Percentiles rank a stretch among this genome's conserved stretches.
Conservation (phyloP, 208 protist species). For the Trypanosoma platydactyli region DNA sequence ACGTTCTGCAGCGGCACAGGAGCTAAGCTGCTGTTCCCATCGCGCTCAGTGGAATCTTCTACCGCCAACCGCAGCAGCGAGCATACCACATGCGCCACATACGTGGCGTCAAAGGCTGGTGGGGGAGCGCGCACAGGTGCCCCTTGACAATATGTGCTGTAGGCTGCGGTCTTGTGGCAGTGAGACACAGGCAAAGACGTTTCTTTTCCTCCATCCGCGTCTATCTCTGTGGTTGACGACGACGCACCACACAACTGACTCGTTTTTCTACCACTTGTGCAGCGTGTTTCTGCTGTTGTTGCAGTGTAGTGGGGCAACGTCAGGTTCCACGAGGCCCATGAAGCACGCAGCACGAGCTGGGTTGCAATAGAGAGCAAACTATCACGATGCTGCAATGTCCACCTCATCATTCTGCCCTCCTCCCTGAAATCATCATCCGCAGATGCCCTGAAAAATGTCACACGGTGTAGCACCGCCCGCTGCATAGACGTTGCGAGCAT, state of each 20-base stretch:
- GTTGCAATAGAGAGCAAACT: background rate
- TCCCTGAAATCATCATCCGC: background rate
- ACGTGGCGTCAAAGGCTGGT: background rate
- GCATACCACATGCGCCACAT: background rate
- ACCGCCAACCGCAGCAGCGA: background rate
- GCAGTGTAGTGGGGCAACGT: background rate
- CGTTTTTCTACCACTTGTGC: background rate
- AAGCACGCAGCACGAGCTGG: background rate
- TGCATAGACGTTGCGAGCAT: background rate
- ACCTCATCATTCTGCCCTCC: background rate
- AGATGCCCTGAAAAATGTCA: background rate
- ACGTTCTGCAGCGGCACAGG: background rate
- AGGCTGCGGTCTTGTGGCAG: background rate
- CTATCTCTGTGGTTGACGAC: background rate
- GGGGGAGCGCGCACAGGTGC: background rate
- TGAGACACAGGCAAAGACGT: too few species aligned
- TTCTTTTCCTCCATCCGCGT: too few species aligned
- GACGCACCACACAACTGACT: background rate
- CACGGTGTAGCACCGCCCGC: background rate
- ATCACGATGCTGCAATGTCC: background rate
- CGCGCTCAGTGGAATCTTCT: background rate
- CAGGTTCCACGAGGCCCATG: conserved; percentile 10
- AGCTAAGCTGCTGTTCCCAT: background rate
- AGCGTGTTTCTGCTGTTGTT: background rate
- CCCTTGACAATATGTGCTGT: background rate